Percentiles rank a stretch among this genome's conserved stretches.
Evolutionary conservation across 208 protist species (phyloP).

Genomic region (Angomonas ambiguus): DNA sequence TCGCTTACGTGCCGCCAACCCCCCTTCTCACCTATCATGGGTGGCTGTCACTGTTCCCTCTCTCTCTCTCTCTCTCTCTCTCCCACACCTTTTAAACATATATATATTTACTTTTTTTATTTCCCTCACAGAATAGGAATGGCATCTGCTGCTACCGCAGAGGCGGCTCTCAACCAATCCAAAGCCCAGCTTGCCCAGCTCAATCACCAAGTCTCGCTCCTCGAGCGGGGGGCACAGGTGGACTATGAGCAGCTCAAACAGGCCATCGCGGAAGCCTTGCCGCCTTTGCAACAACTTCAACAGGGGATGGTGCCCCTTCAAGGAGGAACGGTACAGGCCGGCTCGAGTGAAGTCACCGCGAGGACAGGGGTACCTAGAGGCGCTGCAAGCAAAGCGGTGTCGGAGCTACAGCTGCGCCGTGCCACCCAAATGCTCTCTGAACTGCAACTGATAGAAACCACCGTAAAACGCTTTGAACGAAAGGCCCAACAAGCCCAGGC

Average conservation of each 20-base stretch:
- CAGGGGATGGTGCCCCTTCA: background rate
- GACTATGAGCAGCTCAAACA: slow-evolving; percentile 1
- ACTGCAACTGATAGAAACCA: slow-evolving; percentile 45
- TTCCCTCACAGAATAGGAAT: background rate
- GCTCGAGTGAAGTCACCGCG: background rate
- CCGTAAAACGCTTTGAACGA: slow-evolving; percentile 31
- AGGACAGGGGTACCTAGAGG: background rate
- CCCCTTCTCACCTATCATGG: too few relatives aligned
- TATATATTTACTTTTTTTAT: slow-evolving; percentile 8
- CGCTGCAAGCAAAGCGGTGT: slow-evolving; percentile 5
- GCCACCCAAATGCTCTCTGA: slow-evolving; percentile 64
- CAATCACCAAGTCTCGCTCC: slow-evolving; percentile 7
- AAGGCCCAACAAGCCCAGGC: slow-evolving; percentile 34
- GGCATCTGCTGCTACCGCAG: slow-evolving; percentile 2
- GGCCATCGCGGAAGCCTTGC: background rate
- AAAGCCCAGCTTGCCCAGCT: background rate
- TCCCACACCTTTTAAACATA: too few relatives aligned
- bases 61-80: too few relatives aligned
- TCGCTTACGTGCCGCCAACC: too few relatives aligned
- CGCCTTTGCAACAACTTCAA: background rate
- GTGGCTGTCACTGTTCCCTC: too few relatives aligned
- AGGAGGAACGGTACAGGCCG: background rate
- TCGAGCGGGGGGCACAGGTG: slow-evolving; percentile 4
- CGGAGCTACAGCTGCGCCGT: slow-evolving; percentile 50
- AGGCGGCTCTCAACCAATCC: background rate